These are phyloP conservation scores for Annulohypoxylon maeteangense DNA, from an alignment of 495 filamentous ascomycete genomes.

Conservation along the genomic window DNA sequence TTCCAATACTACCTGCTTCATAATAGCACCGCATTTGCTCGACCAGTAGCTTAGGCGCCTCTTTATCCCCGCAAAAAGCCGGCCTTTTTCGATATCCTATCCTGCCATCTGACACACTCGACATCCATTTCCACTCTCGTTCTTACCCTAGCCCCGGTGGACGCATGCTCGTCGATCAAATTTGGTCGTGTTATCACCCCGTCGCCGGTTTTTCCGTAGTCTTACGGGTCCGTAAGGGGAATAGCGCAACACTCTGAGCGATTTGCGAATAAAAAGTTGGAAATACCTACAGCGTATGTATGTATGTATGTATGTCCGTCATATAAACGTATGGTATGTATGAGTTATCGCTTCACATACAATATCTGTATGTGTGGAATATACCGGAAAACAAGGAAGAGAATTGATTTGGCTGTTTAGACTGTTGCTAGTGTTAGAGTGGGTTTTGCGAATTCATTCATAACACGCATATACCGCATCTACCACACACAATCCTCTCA, in stretches of 20 bases:
- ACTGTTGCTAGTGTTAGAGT: background rate
- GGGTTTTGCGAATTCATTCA: background rate
- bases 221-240: conserved; percentile 13
- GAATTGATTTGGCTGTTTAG: background rate
- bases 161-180: conserved; percentile 36
- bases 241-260: conserved; percentile 19
- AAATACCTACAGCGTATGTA: background rate
- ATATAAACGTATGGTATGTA: no score
- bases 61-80: conserved; percentile 44
- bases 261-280: conserved; percentile 11
- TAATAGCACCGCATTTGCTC: conserved; percentile 26
- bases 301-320: background rate
- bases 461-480: background rate
- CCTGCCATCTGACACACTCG: conserved; percentile 41
- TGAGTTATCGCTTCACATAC: background rate
- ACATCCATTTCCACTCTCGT: conserved; percentile 31
- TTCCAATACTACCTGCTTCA: conserved; percentile 38
- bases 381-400: background rate
- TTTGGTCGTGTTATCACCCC: conserved; percentile 23
- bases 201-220: conserved; percentile 30
- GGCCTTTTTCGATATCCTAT: conserved; percentile 31
- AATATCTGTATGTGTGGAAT: background rate
- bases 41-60: conserved; percentile 20
- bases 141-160: conserved; percentile 30
- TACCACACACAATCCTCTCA: conserved; percentile 19